Conservation (phyloP, 2,329 filamentous ascomycete genomes). For the Coccinonectria pachysandricola region DNA sequence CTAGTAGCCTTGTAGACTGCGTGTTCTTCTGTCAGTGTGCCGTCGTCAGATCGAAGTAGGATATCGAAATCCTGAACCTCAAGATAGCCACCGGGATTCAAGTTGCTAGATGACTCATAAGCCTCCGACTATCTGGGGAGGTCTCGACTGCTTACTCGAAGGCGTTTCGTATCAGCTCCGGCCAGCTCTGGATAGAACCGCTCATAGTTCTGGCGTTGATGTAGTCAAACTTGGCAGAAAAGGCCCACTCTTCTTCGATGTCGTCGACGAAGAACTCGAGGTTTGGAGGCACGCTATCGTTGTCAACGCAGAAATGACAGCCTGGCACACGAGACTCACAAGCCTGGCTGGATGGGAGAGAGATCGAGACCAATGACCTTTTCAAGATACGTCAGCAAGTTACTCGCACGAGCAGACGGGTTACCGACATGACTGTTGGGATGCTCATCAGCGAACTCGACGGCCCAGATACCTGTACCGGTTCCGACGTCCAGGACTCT, state of each 20-base stretch:
- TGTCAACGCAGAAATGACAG: background rate
- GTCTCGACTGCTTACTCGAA: constrained; percentile 3
- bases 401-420: no score
- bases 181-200: constrained; percentile 2
- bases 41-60: background rate
- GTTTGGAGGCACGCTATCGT: constrained; percentile 4
- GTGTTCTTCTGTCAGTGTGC: background rate
- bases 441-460: constrained; percentile 4
- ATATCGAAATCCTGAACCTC: constrained; percentile 1
- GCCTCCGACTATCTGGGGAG: no score
- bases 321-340: background rate
- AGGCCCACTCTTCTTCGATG: constrained; percentile 5
- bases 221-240: constrained; percentile 2
- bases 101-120: background rate
- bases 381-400: no score
- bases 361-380: constrained; percentile 3
- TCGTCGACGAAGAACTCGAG: constrained; percentile 4
- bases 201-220: constrained; percentile 5
- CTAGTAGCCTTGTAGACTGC: no score
- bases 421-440: no score
- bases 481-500: constrained; percentile 2
- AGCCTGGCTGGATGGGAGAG: constrained; percentile 3
- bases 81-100: constrained; percentile 1
- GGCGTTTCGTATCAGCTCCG: background rate
- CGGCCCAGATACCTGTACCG: constrained; percentile 3